Evolutionary conservation across 2,329 filamentous ascomycete genomes (phyloP).

Genomic region (Fusarium sp.): DNA sequence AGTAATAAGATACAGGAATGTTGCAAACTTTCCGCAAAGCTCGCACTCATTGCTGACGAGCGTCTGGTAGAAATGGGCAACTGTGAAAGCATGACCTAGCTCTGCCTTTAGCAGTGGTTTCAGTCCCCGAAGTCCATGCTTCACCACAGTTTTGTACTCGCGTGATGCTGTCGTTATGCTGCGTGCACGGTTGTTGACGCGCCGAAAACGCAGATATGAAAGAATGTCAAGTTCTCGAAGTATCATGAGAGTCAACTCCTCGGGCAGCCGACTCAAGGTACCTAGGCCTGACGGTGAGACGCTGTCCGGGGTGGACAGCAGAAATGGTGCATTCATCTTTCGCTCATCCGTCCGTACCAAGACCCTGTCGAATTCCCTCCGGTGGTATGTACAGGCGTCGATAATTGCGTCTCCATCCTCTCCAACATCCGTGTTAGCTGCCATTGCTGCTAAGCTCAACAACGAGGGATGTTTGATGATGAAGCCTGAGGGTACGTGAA

Average conservation of each 20-base stretch:
- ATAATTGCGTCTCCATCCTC: background rate
- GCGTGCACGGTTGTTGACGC: background rate
- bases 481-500: background rate
- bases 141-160: background rate
- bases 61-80: background rate
- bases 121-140: background rate
- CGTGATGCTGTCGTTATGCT: background rate
- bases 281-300: background rate
- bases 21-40: constrained; percentile 4
- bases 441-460: background rate
- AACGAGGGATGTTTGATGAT: background rate
- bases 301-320: background rate
- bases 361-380: constrained; percentile 9
- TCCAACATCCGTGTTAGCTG: too few relatives aligned
- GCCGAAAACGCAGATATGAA: constrained; percentile 8
- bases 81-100: background rate
- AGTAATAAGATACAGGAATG: constrained; percentile 1
- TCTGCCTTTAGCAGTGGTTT: constrained; percentile 5
- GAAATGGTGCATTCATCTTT: constrained; percentile 8
- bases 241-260: constrained; percentile 7
- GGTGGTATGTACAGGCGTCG: constrained; percentile 11
- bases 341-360: background rate
- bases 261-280: background rate
- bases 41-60: background rate
- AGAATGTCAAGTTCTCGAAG: constrained; percentile 3